Conservation (phyloP, 75 land plant species). For the Sequoia sempervirens region DNA sequence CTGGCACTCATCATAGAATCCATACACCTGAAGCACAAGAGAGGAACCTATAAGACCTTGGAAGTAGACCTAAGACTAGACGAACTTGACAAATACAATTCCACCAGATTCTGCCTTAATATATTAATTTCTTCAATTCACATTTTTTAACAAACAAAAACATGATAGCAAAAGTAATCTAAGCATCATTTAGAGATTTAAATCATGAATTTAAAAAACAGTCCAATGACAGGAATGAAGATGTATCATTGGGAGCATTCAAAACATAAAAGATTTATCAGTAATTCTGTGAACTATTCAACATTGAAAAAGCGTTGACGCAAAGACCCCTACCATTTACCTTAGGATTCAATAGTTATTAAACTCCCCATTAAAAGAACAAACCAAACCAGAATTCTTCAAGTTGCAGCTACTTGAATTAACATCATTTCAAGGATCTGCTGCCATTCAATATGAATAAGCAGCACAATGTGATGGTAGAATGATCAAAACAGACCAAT, state of each 20-base stretch:
- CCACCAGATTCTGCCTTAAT: neutral
- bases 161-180: neutral
- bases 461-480: no score
- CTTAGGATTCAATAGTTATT: no score
- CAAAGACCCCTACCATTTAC: no score
- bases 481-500: neutral
- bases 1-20: constrained; percentile 99
- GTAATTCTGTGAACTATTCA: neutral
- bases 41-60: neutral
- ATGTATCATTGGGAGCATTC: neutral
- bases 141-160: neutral
- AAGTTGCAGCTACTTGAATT: no score
- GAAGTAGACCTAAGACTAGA: neutral
- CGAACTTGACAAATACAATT: neutral
- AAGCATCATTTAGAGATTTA: neutral
- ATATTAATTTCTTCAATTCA: neutral
- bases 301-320: no score
- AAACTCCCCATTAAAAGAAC: no score
- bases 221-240: neutral
- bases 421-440: no score
- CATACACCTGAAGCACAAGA: constrained; percentile 61
- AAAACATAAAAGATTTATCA: no score
- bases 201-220: neutral
- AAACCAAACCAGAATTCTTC: no score
- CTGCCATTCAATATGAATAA: no score